Base-by-base conservation (phyloP, 805 yeast genomes). In the Lipomyces lipofer region DNA sequence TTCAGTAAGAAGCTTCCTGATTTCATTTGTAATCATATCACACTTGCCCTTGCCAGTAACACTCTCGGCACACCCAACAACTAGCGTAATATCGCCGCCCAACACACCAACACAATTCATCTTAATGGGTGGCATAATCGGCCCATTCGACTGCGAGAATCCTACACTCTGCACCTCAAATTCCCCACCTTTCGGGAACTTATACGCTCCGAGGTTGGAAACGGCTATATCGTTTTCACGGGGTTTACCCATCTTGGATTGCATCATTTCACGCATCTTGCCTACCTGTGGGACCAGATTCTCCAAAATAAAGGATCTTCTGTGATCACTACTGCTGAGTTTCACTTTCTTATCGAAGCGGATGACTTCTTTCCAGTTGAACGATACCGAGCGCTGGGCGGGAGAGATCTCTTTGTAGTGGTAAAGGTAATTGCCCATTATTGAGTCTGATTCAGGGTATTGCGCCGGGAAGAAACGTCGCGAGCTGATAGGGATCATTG, bases 401-500 rank as follows among this genome's bases (percentile, higher is more conserved):
- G 33, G 51, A 9, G 40, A 15, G 27, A 28, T 29, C 21, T 39
- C 51, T n/a, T 36, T 40, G 36, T 13, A 51, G 19, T 35, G 43
- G 25, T 24, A 46, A 15, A 51, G 22, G 38, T 32, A 51, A 25
- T n/a, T 35, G 15, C 55, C 55, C 32, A 51, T 38, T 13, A 27
- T 25, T 19, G 30, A 28, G 12, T 32, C 48, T n/a, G 45, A 22
- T 19, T 36, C 40, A 7, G 25, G 13, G 13, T 36, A 15, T 10
- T 36, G 40, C 2, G 42, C 17, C 10, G 27, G n/a, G 28, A 27
- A 25, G 32, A 43, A 52, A n/a, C 44, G 48, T 13, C 56, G 56
- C 3, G 54, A 42, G 38, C 42, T 51, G 32, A 52, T 46, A n/a
- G 56, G 56, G n/a, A 52, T 27, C 38, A 43, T 15, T 8, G 49